These are phyloP conservation scores for Lasiodiplodia gonubiensis DNA, from an alignment of 2,329 filamentous ascomycete genomes.

Conservation along the genomic window DNA sequence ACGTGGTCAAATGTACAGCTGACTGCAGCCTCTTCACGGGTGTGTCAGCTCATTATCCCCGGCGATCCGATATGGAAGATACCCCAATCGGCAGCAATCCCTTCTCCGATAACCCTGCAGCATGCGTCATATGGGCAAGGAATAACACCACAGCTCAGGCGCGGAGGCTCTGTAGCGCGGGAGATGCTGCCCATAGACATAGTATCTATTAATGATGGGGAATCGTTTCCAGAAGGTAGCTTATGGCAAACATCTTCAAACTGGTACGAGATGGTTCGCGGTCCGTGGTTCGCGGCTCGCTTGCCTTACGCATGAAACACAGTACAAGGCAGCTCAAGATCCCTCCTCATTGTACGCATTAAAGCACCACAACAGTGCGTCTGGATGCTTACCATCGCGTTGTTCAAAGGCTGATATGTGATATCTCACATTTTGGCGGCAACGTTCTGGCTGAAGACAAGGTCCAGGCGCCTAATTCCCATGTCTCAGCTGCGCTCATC, in stretches of 20 bases:
- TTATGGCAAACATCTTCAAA: background rate
- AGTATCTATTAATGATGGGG: too few relatives aligned
- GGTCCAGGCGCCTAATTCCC: background rate
- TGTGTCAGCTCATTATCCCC: background rate
- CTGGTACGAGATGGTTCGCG: too few relatives aligned
- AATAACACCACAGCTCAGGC: background rate
- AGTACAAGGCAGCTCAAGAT: background rate
- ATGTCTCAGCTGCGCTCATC: background rate
- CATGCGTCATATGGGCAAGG: background rate
- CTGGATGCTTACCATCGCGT: background rate
- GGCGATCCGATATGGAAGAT: background rate
- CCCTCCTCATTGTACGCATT: background rate
- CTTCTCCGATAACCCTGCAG: background rate
- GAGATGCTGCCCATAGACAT: too few relatives aligned
- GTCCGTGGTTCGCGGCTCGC: background rate
- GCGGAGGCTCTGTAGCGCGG: background rate
- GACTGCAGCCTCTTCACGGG: conserved; percentile 13
- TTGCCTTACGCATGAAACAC: background rate
- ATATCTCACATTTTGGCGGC: background rate
- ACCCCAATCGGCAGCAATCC: background rate
- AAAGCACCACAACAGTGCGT: background rate
- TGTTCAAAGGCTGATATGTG: background rate
- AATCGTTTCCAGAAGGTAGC: too few relatives aligned
- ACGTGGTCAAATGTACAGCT: background rate
- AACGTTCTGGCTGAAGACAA: background rate